These are phyloP conservation scores for Chlamydomonas sphaeroides DNA, from an alignment of 139 green algal species.

Conservation along the genomic window DNA sequence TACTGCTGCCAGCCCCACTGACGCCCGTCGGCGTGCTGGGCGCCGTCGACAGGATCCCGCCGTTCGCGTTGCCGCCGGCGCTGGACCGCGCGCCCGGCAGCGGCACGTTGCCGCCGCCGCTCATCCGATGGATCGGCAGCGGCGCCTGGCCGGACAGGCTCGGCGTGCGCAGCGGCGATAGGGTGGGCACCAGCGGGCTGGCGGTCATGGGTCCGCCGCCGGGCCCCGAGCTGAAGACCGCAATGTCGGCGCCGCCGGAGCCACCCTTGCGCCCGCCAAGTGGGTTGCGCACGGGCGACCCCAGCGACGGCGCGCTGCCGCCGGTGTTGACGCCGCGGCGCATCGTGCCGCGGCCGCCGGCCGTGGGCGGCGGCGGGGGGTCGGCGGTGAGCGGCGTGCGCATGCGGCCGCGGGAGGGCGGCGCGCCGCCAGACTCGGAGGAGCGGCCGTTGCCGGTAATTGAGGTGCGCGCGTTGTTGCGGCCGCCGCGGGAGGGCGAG, in stretches of 20 bases:
- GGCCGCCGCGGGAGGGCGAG: not conserved
- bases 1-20: too few relatives aligned
- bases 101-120: not conserved
- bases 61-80: too few relatives aligned
- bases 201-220: too few relatives aligned
- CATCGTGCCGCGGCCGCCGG: constrained; percentile 7
- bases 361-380: constrained; percentile 16
- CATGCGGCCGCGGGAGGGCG: not conserved
- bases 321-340: too few relatives aligned
- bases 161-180: not conserved
- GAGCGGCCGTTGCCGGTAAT: not conserved
- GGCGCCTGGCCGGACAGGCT: not conserved
- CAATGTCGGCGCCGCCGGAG: not conserved
- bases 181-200: not conserved
- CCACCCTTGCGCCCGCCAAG: not conserved
- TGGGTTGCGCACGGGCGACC: not conserved
- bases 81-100: too few relatives aligned
- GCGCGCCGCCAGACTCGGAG: constrained; percentile 20
- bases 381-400: constrained; percentile 12
- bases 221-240: too few relatives aligned
- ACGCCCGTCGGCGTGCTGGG: too few relatives aligned
- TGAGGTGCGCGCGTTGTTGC: not conserved
- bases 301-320: not conserved
- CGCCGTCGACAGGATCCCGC: not conserved
- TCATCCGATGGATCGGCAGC: too few relatives aligned